These are phyloP conservation scores for Monosporascus sp. DNA, from an alignment of 2,329 filamentous ascomycete genomes.

Conservation along the genomic window DNA sequence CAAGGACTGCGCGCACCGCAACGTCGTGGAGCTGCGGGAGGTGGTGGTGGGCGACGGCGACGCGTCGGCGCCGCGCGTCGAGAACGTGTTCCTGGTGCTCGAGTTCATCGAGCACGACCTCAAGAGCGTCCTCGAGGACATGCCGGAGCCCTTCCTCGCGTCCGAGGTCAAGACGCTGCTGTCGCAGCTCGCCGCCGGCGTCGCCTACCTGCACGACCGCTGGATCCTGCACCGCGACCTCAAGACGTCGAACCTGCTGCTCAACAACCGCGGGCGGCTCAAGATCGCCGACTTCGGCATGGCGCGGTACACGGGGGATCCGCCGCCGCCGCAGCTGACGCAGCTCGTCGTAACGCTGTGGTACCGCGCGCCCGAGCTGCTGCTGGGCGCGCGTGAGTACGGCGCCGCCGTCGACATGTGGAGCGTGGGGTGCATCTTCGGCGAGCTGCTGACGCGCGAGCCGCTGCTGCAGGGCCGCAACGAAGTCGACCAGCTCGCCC, in stretches of 20 bases:
- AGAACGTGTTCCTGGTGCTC: conserved; percentile 86
- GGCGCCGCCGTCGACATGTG: conserved; percentile 81
- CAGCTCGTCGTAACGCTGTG: conserved; percentile 94
- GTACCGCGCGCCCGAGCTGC: conserved; percentile 89
- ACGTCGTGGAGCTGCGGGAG: conserved; percentile 78
- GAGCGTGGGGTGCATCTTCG: conserved; percentile 95
- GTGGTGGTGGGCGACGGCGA: conserved; percentile 66
- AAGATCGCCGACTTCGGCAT: conserved; percentile 98
- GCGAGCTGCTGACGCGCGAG: conserved; percentile 77
- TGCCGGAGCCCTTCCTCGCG: conserved; percentile 87
- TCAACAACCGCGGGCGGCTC: conserved; percentile 90
- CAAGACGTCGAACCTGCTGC: conserved; percentile 88
- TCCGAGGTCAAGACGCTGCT: conserved; percentile 91
- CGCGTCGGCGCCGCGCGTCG: conserved; percentile 25
- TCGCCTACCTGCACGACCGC: conserved; percentile 79
- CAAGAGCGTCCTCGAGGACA: conserved; percentile 86
- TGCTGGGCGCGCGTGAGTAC: conserved; percentile 76
- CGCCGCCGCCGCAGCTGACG: conserved; percentile 69
- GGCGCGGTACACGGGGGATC: conserved; percentile 82
- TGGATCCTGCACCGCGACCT: conserved; percentile 93
- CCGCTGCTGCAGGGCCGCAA: conserved; percentile 84
- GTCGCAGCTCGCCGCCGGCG: conserved; percentile 72
- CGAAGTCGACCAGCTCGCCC: conserved; percentile 83
- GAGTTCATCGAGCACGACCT: conserved; percentile 97
- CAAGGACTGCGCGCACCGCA: conserved; percentile 70